A percentile compares a stretch with the other conserved stretches of the same genome.
These are phyloP conservation scores for Oryza brachyantha DNA, from an alignment of 176 grass and related monocot species.

Conservation along the genomic window DNA sequence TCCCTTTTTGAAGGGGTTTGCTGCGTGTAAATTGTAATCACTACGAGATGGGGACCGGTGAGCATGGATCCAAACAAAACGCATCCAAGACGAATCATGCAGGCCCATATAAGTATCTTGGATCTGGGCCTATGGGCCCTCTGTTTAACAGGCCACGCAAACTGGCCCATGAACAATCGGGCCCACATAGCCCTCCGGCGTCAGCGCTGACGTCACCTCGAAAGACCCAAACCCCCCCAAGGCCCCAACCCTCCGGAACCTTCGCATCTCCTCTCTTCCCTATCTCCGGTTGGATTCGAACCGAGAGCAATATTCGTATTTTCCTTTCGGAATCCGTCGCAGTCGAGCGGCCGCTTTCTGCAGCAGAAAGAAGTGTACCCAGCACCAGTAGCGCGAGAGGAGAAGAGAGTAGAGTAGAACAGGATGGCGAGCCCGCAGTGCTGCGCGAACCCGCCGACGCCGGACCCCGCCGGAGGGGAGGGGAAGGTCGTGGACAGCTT, in stretches of 20 bases:
- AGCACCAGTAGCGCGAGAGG: not conserved
- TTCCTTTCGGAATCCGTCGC: not conserved
- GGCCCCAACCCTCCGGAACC: no score
- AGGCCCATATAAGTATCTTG: not conserved
- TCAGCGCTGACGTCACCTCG: not conserved
- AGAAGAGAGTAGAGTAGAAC: not conserved
- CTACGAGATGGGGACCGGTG: not conserved
- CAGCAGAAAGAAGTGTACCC: no score
- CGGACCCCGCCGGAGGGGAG: constrained; percentile 43
- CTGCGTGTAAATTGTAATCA: no score
- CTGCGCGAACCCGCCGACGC: constrained; percentile 59
- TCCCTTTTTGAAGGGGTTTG: not conserved
- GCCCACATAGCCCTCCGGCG: not conserved
- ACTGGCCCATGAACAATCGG: no score
- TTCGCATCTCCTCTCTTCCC: no score
- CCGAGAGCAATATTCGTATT: not conserved
- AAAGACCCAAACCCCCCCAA: no score
- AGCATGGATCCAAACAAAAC: not conserved
- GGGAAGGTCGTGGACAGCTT: constrained; percentile 72
- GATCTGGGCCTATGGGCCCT: no score
- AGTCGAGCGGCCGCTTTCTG: not conserved
- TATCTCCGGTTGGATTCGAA: not conserved
- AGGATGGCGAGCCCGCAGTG: constrained; percentile 69
- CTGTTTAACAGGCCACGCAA: no score
- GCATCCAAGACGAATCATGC: not conserved